Evolutionary conservation across 1,284 basidiomycete species (phyloP).

Genomic region (Sanguinoderma infundibulare): DNA sequence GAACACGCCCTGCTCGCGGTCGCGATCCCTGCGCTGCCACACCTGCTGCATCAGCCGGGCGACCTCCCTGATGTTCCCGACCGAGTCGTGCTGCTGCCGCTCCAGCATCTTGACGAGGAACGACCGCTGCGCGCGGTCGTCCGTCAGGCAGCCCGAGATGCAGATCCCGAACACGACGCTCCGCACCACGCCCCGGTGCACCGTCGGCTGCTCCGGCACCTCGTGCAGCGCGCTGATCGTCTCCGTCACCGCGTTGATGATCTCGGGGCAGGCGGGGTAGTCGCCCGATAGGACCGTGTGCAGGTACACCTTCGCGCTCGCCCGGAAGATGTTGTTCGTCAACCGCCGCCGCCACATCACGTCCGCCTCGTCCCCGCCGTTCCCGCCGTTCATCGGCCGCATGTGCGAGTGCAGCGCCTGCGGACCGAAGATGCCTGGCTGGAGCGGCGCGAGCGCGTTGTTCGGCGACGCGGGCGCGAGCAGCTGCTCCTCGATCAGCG

Average conservation of each 20-base stretch:
- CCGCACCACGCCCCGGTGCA: conserved; percentile 63
- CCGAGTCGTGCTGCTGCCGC: conserved; percentile 51
- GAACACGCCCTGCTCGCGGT: conserved; percentile 29
- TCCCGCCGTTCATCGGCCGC: conserved; percentile 1
- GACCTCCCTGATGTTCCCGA: conserved; percentile 69
- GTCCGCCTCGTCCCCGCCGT: conserved; percentile 1
- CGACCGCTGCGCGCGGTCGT: conserved; percentile 46
- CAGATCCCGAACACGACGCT: conserved; percentile 81
- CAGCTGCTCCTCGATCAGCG: conserved; percentile 53
- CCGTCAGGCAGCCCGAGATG: conserved; percentile 71
- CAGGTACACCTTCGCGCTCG: conserved; percentile 73
- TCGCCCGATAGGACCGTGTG: conserved; percentile 74
- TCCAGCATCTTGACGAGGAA: conserved; percentile 53
- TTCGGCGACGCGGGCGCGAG: conserved; percentile 31
- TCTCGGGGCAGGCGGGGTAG: conserved; percentile 64
- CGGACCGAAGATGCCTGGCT: conserved; percentile 26
- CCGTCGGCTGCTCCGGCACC: conserved; percentile 45
- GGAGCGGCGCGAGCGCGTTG: conserved; percentile 20
- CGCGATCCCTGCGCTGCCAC: conserved; percentile 48
- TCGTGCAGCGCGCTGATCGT: conserved; percentile 54
- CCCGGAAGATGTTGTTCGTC: conserved; percentile 74
- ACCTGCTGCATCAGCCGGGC: conserved; percentile 59
- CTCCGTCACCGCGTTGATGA: conserved; percentile 55
- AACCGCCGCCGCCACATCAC: conserved; percentile 26
- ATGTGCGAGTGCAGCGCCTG: conserved; percentile 21